Percentiles rank a stretch among this genome's conserved stretches.
phyloP scores from a whole-genome alignment of 306 rosid species.

The Crataegus laevigata region DNA sequence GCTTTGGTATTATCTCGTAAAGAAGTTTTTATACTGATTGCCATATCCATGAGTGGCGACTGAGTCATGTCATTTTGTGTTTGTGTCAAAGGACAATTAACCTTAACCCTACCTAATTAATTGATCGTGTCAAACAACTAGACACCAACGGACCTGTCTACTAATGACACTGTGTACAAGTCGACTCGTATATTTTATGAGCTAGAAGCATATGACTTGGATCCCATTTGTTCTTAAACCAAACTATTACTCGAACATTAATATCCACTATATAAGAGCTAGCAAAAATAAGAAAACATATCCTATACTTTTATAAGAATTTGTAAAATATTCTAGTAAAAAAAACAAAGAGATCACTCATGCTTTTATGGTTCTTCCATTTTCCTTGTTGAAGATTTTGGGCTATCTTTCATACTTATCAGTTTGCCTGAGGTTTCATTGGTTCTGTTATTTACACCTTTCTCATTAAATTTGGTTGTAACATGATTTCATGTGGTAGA shows the following conservation, averaged over 20 bases:
- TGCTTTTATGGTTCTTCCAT: neutral
- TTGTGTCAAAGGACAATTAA: neutral
- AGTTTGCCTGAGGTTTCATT: neutral
- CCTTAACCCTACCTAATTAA: neutral
- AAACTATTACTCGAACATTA: neutral
- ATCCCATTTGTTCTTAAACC: neutral
- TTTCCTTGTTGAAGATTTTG: neutral
- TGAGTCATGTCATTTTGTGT: neutral
- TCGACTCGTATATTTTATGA: neutral
- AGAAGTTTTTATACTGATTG: neutral
- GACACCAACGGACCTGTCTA: too few relatives aligned
- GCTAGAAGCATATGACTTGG: neutral
- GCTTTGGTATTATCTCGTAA: neutral
- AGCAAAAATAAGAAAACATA: neutral
- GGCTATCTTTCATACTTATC: neutral
- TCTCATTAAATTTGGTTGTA: slow-evolving; percentile 3
- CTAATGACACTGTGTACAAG: neutral
- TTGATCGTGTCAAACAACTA: too few relatives aligned
- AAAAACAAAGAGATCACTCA: neutral
- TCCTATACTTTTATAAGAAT: neutral
- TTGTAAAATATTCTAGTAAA: neutral
- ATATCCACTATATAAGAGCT: too few relatives aligned
- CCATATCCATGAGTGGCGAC: neutral
- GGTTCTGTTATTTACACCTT: slow-evolving; percentile 3
- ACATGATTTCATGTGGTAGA: slow-evolving; percentile 45